These are phyloP conservation scores for Staphylotrichum longicolle DNA, from an alignment of 495 filamentous ascomycete species.

Conservation along the genomic window DNA sequence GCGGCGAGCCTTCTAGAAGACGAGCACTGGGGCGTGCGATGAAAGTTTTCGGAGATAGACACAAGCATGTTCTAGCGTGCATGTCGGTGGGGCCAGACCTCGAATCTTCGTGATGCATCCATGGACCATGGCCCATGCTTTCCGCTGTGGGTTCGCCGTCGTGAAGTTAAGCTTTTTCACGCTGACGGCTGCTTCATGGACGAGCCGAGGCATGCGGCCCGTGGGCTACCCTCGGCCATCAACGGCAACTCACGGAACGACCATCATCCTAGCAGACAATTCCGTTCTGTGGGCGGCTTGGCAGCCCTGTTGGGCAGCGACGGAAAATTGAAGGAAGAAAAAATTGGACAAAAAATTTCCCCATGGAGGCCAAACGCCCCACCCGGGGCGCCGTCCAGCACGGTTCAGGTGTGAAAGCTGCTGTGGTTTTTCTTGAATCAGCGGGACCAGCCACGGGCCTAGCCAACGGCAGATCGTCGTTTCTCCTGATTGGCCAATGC, in stretches of 20 bases:
- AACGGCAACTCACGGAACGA: constrained; percentile 20
- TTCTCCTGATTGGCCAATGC: constrained; percentile 6
- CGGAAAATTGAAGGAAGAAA: constrained; percentile 7
- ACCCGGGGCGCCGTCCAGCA: constrained; percentile 1
- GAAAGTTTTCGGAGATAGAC: constrained; percentile 1
- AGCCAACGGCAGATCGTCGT: not conserved
- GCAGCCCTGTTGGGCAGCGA: constrained; percentile 15
- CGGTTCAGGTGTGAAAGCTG: not conserved
- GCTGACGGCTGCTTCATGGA: not conserved
- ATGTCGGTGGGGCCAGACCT: not conserved
- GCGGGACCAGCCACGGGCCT: not conserved
- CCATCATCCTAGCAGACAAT: too few species aligned
- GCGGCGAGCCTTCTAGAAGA: constrained; percentile 69
- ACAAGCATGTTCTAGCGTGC: not conserved
- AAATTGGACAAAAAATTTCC: constrained; percentile 17
- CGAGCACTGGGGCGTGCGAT: constrained; percentile 66
- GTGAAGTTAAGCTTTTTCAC: constrained; percentile 16
- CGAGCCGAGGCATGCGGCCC: constrained; percentile 7
- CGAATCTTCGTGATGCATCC: constrained; percentile 17
- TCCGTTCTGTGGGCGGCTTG: not conserved
- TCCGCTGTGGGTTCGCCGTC: not conserved
- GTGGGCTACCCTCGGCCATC: constrained; percentile 15
- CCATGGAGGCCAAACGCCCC: constrained; percentile 3
- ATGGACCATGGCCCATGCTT: constrained; percentile 4
- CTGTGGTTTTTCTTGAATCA: not conserved